Evolutionary conservation across 129 eudicot species (phyloP).

Genomic region (Helianthus tuberosus): DNA sequence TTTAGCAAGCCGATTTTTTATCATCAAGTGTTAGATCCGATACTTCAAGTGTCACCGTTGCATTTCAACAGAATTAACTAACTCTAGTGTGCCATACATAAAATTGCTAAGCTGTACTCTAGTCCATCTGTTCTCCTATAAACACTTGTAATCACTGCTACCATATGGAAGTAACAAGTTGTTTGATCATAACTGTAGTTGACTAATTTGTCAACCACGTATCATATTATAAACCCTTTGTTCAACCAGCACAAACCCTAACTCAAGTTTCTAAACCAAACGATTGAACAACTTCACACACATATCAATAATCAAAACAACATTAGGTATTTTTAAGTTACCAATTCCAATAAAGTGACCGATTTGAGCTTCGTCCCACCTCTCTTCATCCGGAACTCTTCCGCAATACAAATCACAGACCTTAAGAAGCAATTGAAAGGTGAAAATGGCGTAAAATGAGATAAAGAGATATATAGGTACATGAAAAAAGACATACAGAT

Average conservation of each 20-base stretch:
- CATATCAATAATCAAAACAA: not conserved
- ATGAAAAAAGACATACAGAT: not conserved
- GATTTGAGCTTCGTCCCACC: constrained; percentile 92
- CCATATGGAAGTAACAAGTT: not conserved
- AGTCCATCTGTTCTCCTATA: not conserved
- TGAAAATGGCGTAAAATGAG: not conserved
- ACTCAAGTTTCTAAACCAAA: not conserved
- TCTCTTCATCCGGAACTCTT: constrained; percentile 70
- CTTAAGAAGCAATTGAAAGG: constrained; percentile 30
- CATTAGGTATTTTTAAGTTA: constrained; percentile 22
- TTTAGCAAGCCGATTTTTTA: too few relatives aligned
- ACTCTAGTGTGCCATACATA: not conserved
- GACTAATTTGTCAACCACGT: not conserved
- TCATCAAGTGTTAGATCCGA: too few relatives aligned
- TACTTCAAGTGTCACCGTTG: too few relatives aligned
- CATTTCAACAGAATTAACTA: constrained; percentile 3
- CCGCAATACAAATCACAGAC: constrained; percentile 97
- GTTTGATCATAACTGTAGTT: not conserved
- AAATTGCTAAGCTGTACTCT: not conserved
- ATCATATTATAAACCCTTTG: not conserved
- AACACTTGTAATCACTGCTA: not conserved
- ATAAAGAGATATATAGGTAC: not conserved
- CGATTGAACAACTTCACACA: not conserved
- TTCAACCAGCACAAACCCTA: constrained; percentile 20
- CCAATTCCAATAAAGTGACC: constrained; percentile 97